phyloP scores from a whole-genome alignment of 1,284 basidiomycete genomes.

The Trametes hirsuta region DNA sequence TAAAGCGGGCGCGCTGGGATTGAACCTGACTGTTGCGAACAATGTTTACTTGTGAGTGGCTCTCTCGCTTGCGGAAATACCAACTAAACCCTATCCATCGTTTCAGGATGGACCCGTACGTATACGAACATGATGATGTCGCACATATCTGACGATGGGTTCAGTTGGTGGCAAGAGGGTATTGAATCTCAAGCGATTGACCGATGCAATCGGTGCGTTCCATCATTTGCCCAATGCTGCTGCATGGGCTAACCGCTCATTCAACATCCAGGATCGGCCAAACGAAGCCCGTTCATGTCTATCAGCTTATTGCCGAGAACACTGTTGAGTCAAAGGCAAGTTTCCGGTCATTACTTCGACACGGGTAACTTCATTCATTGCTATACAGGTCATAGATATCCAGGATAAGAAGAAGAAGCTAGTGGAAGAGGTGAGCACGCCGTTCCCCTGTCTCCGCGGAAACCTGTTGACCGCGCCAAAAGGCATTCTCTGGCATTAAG shows the following conservation, averaged over 20 bases:
- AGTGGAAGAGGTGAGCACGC: slow-evolving; percentile 59
- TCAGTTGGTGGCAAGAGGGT: slow-evolving; percentile 58
- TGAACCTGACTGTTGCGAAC: slow-evolving; percentile 89
- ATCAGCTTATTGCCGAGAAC: slow-evolving; percentile 86
- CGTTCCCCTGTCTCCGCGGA: not conserved
- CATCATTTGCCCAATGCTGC: no score
- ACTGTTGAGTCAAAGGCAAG: slow-evolving; percentile 82
- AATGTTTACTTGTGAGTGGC: slow-evolving; percentile 81
- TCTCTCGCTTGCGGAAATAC: slow-evolving; percentile 7
- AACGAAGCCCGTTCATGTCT: slow-evolving; percentile 80
- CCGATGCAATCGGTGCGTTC: slow-evolving; percentile 61
- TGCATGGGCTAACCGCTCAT: not conserved
- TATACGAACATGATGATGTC: slow-evolving; percentile 15
- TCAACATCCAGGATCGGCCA: slow-evolving; percentile 83
- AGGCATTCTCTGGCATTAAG: slow-evolving; percentile 83
- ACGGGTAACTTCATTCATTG: not conserved
- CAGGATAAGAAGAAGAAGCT: slow-evolving; percentile 79
- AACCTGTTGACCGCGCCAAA: not conserved
- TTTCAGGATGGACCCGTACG: slow-evolving; percentile 83
- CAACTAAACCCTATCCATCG: not conserved
- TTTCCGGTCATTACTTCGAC: not conserved
- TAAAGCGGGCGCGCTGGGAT: slow-evolving; percentile 81
- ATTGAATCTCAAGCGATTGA: slow-evolving; percentile 92
- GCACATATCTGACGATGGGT: not conserved
- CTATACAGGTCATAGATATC: slow-evolving; percentile 71